These are phyloP conservation scores for Beauveria scarabaeidicola DNA, from an alignment of 2,329 filamentous ascomycete genomes.

Conservation along the genomic window DNA sequence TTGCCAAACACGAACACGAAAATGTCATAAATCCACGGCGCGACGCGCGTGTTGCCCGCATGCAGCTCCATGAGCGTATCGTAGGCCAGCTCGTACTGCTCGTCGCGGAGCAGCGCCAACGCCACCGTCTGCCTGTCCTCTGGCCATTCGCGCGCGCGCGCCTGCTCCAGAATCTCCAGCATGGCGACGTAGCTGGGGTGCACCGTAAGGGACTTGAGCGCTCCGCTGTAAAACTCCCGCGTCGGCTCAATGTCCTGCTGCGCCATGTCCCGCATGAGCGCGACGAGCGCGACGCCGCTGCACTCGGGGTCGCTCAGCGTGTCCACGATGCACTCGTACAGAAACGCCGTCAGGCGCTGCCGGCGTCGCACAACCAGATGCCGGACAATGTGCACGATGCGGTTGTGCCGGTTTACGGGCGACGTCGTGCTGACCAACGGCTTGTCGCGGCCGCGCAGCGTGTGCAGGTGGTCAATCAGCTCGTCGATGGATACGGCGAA, in stretches of 20 bases:
- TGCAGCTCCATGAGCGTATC: slow-evolving; percentile 60
- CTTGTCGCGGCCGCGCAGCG: slow-evolving; percentile 18
- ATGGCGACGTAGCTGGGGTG: slow-evolving; percentile 81
- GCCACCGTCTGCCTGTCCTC: slow-evolving; percentile 57
- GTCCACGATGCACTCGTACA: slow-evolving; percentile 69
- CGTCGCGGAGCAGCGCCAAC: slow-evolving; percentile 69
- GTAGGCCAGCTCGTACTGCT: slow-evolving; percentile 74
- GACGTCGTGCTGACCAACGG: slow-evolving; percentile 15
- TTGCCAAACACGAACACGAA: slow-evolving; percentile 67
- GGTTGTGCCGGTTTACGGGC: slow-evolving; percentile 17
- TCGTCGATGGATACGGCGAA: slow-evolving; percentile 16
- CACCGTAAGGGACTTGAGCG: slow-evolving; percentile 63
- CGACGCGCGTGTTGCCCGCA: slow-evolving; percentile 43
- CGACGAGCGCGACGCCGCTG: slow-evolving; percentile 53
- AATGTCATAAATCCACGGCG: slow-evolving; percentile 70
- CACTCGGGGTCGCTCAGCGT: slow-evolving; percentile 61
- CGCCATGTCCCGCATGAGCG: slow-evolving; percentile 66
- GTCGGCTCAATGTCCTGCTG: slow-evolving; percentile 53
- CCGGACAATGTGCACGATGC: slow-evolving; percentile 39
- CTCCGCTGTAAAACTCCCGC: slow-evolving; percentile 59
- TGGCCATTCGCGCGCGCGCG: slow-evolving; percentile 60
- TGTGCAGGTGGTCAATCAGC: slow-evolving; percentile 21
- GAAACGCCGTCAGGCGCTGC: slow-evolving; percentile 44
- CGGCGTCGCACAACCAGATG: slow-evolving; percentile 49
- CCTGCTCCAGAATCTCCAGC: slow-evolving; percentile 60